These are phyloP conservation scores for Diaporthe nobilis DNA, from an alignment of 2,329 filamentous ascomycete genomes.

Conservation along the genomic window DNA sequence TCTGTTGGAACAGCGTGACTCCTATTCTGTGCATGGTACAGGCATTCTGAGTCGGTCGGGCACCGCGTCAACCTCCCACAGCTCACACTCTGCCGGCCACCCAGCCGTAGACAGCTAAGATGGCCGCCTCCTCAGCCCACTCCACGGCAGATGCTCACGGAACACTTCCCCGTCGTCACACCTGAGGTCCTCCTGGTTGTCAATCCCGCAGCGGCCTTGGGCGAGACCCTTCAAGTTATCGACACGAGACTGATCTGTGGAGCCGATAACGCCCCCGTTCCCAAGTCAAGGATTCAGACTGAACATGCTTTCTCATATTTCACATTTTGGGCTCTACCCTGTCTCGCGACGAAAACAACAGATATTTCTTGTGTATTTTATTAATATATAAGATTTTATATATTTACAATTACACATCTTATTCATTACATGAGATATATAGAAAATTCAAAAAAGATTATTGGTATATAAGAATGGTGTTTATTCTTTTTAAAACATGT, in stretches of 20 bases:
- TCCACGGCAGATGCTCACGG: background rate
- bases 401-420: too few relatives aligned
- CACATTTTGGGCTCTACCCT: conserved; percentile 18
- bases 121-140: background rate
- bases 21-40: background rate
- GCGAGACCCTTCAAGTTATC: background rate
- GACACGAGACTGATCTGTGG: conserved; percentile 9
- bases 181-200: background rate
- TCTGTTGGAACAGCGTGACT: background rate
- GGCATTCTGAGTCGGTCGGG: conserved; percentile 23
- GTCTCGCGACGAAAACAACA: background rate
- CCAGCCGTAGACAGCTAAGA: conserved; percentile 4
- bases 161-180: background rate
- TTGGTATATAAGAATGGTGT: background rate
- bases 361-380: background rate
- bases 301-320: conserved; percentile 1
- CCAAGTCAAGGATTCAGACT: background rate
- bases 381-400: too few relatives aligned
- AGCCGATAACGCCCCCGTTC: conserved; percentile 3
- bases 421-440: too few relatives aligned
- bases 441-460: background rate
- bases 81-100: background rate
- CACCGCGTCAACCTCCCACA: background rate
- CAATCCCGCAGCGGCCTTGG: background rate
- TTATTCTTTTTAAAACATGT: too few relatives aligned